Conservation (phyloP, 805 yeast species). For the Diddensiella caesifluorescens region DNA sequence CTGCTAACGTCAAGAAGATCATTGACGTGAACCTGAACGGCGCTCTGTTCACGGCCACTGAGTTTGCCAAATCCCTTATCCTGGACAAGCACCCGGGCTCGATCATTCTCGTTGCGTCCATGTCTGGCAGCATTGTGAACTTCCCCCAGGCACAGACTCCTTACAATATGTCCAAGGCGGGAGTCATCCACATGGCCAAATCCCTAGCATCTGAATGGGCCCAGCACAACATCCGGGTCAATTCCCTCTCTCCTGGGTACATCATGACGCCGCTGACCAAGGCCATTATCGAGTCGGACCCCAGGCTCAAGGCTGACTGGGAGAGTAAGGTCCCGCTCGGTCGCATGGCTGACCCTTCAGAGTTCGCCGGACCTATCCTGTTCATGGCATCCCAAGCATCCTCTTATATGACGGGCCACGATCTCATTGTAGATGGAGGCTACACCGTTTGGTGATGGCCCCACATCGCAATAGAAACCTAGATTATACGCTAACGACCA, state of each 20-base stretch:
- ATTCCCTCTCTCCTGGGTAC: constrained; percentile 76
- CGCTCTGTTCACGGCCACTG: constrained; percentile 66
- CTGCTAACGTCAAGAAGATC: constrained; percentile 59
- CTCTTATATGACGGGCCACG: constrained; percentile 78
- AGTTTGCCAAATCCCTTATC: constrained; percentile 64
- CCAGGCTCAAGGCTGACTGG: constrained; percentile 60
- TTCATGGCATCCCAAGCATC: constrained; percentile 73
- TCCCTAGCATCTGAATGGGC: constrained; percentile 83
- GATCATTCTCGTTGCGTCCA: constrained; percentile 76
- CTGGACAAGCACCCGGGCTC: constrained; percentile 54
- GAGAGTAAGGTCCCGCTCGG: constrained; percentile 66
- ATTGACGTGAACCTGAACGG: constrained; percentile 72
- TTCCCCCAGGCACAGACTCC: constrained; percentile 69
- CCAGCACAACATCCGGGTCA: constrained; percentile 66
- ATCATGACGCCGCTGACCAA: constrained; percentile 73
- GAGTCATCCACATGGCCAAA: constrained; percentile 73
- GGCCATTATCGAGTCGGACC: constrained; percentile 52
- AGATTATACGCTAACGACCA: too few species aligned
- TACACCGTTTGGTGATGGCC: constrained; percentile 69
- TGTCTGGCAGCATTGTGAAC: constrained; percentile 67
- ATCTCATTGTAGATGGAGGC: constrained; percentile 81
- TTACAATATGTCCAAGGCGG: constrained; percentile 82
- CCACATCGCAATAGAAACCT: too few species aligned
- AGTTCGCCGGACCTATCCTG: constrained; percentile 70
- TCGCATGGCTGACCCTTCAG: constrained; percentile 82